Evolutionary conservation across 225 moss, liverwort and hornwort species (phyloP), one percentile per base, ranked within the genome.

Genomic region (Pseudoscleropodium purum): DNA sequence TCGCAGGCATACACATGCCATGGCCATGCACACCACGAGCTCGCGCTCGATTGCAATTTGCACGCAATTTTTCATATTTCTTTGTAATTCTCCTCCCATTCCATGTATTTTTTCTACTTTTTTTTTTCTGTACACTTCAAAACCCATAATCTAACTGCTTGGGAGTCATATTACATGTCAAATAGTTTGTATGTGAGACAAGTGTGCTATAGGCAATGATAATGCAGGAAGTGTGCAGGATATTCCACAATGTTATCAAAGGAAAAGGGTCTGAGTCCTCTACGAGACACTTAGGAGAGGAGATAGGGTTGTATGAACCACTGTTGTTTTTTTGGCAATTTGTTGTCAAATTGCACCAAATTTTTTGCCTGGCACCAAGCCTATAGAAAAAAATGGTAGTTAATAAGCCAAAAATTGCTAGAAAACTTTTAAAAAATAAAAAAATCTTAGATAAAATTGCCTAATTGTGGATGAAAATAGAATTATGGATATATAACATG

Each of bases 51-150:
- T 39, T 39, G 65, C 65, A 65, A 30, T 78, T 52, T 31, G 85
- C 62, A 41, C 6, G 43, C 43, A 31, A 33, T 27, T 81, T 10
- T 19, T 61, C 41, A 9, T 13, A 11, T 37, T 34, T 84, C 6
- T 8, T 30, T 12, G 3, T 13, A 8, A 17, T 34, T 69, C 11
- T n/a, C 23, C 15, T 57, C 21, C 59, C 31, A 2, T 5, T 67
- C 16, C 5, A 10, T 30, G 19, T 39, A 1, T 56, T 52, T 52
- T 52, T 52, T 15, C 52, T 56, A 37, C 7, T 69, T 37, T 1
- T 6, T 15, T 10, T 43, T 72, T 25, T 4, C 0, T 43, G 5
- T 4, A 47, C 4, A 31, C 1, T 31, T 0, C 4, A 31, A 45
- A 47, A 0, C 2, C 2, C 4, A 31, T 37, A 25, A 25, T 78